Evolutionary conservation across 1,284 basidiomycete species (phyloP).

Genomic region (Ganoderma lucidum): DNA sequence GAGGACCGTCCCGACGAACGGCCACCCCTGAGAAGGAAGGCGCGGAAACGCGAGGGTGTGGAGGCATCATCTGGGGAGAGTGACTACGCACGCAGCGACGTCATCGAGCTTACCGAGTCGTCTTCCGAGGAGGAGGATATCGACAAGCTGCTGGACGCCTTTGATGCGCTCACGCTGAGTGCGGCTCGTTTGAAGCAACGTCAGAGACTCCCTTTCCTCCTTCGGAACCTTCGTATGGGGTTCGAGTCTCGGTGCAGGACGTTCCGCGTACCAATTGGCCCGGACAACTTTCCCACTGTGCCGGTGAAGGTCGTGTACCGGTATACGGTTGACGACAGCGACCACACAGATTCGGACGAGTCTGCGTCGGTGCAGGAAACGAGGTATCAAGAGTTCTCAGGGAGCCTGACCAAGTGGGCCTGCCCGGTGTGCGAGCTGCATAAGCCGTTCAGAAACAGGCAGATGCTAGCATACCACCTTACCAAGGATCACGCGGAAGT

Average conservation of each 20-base stretch:
- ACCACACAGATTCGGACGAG: constrained; percentile 17
- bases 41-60: constrained; percentile 6
- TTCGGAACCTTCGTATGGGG: constrained; percentile 55
- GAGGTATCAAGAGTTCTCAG: constrained; percentile 29
- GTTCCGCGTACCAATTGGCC: constrained; percentile 25
- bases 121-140: constrained; percentile 32
- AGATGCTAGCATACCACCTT: constrained; percentile 62
- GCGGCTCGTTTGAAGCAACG: constrained; percentile 29
- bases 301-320: constrained; percentile 44
- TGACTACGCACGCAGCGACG: constrained; percentile 7
- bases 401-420: constrained; percentile 47
- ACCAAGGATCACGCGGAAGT: constrained; percentile 61
- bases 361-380: constrained; percentile 17
- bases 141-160: constrained; percentile 42
- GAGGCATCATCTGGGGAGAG: not conserved
- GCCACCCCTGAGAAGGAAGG: not conserved
- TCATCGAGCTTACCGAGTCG: constrained; percentile 28
- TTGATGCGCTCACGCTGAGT: constrained; percentile 44
- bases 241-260: constrained; percentile 25
- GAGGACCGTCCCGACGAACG: not conserved
- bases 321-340: constrained; percentile 25
- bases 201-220: constrained; percentile 57
- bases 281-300: constrained; percentile 25
- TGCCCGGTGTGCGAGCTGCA: constrained; percentile 72
- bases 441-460: constrained; percentile 53